Evolutionary conservation across 2,329 filamentous ascomycete species (phyloP).

Genomic region (Corynespora cassiicola): DNA sequence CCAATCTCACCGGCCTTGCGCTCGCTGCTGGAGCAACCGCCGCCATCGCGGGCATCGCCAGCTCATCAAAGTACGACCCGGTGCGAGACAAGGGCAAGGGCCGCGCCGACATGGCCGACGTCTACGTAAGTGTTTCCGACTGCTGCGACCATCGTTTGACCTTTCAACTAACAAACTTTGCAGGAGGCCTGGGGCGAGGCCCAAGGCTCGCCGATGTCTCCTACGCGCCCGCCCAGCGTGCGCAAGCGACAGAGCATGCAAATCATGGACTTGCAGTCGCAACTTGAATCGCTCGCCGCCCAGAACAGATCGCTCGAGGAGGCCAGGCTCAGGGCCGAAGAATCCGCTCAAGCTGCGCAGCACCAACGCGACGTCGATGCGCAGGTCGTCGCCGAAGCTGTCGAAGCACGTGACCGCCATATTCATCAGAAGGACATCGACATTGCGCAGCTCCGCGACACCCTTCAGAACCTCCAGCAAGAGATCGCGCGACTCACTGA

Average conservation of each 20-base stretch:
- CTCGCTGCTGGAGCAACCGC: constrained; percentile 43
- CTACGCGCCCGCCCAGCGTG: constrained; percentile 92
- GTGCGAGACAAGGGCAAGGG: constrained; percentile 87
- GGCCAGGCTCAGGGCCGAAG: constrained; percentile 73
- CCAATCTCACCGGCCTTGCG: constrained; percentile 37
- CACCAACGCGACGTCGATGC: constrained; percentile 61
- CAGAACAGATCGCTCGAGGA: constrained; percentile 85
- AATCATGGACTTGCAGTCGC: constrained; percentile 83
- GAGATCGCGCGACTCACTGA: constrained; percentile 83
- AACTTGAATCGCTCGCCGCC: constrained; percentile 80
- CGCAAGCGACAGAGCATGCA: constrained; percentile 98
- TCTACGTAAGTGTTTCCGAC: constrained; percentile 75
- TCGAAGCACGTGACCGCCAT: constrained; percentile 70
- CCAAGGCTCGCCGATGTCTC: constrained; percentile 87
- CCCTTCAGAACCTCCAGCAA: constrained; percentile 79
- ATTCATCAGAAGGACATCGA: constrained; percentile 85
- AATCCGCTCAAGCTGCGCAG: constrained; percentile 63
- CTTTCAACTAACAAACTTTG: constrained; percentile 33
- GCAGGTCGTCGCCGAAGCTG: constrained; percentile 55
- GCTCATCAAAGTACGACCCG: constrained; percentile 70
- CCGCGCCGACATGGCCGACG: constrained; percentile 82
- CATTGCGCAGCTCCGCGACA: constrained; percentile 80
- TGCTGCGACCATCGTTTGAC: constrained; percentile 11
- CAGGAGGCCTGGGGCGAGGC: constrained; percentile 95
- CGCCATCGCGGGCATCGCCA: constrained; percentile 52